A percentile compares a stretch with the other conserved stretches of the same genome.
These are phyloP conservation scores for Saturnispora serradocipensis DNA, from an alignment of 805 yeast species.

Conservation along the genomic window DNA sequence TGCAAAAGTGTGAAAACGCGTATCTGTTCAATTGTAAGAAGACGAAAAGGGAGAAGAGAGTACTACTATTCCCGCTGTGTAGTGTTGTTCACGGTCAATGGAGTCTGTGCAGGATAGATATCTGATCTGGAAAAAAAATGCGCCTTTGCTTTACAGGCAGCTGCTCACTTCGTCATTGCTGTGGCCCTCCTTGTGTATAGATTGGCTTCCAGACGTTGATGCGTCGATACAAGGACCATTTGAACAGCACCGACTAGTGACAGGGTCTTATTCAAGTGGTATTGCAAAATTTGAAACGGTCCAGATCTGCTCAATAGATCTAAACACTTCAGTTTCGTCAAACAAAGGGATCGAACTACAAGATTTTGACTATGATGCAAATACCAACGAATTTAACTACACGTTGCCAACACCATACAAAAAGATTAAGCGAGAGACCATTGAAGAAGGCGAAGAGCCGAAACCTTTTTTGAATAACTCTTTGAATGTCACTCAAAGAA, in stretches of 20 bases:
- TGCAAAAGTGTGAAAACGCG: background rate
- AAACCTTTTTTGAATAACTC: constrained; percentile 9
- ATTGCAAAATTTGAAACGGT: constrained; percentile 25
- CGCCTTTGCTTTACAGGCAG: constrained; percentile 46
- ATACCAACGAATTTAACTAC: constrained; percentile 26
- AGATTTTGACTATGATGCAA: constrained; percentile 28
- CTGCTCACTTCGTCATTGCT: constrained; percentile 43
- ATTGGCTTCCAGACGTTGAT: constrained; percentile 53
- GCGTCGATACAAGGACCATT: constrained; percentile 20
- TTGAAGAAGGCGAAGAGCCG: constrained; percentile 1
- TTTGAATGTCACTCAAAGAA: constrained; percentile 37
- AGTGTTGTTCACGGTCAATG: background rate
- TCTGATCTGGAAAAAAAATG: constrained; percentile 52
- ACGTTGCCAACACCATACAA: constrained; percentile 9
- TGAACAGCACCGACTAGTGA: constrained; percentile 34
- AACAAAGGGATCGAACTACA: constrained; percentile 1
- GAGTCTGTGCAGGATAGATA: constrained; percentile 22
- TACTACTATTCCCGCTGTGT: too few species aligned
- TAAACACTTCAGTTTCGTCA: background rate
- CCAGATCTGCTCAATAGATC: constrained; percentile 10
- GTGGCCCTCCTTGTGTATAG: constrained; percentile 57
- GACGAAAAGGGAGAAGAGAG: too few species aligned
- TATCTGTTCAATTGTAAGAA: background rate
- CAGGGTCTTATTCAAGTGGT: constrained; percentile 60
- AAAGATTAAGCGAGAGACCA: background rate